Evolutionary conservation across 2,329 filamentous ascomycete genomes (phyloP).

Genomic region (Shiraia sp.): DNA sequence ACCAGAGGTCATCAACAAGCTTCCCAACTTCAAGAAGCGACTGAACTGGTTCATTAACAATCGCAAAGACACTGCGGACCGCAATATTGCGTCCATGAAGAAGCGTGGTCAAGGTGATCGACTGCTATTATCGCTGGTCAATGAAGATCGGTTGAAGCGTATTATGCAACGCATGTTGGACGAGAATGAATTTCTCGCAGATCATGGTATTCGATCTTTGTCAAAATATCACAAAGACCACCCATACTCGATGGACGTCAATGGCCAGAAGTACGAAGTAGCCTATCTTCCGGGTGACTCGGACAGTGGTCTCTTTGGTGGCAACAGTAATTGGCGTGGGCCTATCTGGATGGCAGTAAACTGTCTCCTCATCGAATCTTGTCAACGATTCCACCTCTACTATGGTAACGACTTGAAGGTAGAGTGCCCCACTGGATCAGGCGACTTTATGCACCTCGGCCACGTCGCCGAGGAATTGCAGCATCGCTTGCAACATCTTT

Average conservation of each 20-base stretch:
- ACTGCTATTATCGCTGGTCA: slow-evolving; percentile 85
- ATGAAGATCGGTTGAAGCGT: slow-evolving; percentile 86
- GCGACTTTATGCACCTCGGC: slow-evolving; percentile 92
- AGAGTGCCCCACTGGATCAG: slow-evolving; percentile 91
- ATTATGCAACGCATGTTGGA: slow-evolving; percentile 92
- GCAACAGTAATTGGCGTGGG: slow-evolving; percentile 96
- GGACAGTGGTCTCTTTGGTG: slow-evolving; percentile 90
- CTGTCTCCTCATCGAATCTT: slow-evolving; percentile 88
- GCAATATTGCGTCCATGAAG: slow-evolving; percentile 92
- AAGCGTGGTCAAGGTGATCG: slow-evolving; percentile 89
- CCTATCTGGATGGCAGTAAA: slow-evolving; percentile 97
- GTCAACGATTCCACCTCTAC: slow-evolving; percentile 96
- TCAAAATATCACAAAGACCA: slow-evolving; percentile 90
- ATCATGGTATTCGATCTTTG: slow-evolving; percentile 87
- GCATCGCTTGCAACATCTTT: slow-evolving; percentile 90
- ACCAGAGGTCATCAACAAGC: slow-evolving; percentile 87
- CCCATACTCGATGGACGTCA: slow-evolving; percentile 94
- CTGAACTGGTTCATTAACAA: slow-evolving; percentile 94
- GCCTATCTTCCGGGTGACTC: slow-evolving; percentile 94
- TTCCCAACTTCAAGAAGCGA: slow-evolving; percentile 90
- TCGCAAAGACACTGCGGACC: slow-evolving; percentile 80
- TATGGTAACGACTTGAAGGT: slow-evolving; percentile 87
- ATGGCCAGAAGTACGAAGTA: slow-evolving; percentile 85
- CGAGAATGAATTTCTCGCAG: slow-evolving; percentile 88
- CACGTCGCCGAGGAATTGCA: slow-evolving; percentile 95